Base-by-base conservation (phyloP, 208 protist genomes). In the Phytomonas francai region DNA sequence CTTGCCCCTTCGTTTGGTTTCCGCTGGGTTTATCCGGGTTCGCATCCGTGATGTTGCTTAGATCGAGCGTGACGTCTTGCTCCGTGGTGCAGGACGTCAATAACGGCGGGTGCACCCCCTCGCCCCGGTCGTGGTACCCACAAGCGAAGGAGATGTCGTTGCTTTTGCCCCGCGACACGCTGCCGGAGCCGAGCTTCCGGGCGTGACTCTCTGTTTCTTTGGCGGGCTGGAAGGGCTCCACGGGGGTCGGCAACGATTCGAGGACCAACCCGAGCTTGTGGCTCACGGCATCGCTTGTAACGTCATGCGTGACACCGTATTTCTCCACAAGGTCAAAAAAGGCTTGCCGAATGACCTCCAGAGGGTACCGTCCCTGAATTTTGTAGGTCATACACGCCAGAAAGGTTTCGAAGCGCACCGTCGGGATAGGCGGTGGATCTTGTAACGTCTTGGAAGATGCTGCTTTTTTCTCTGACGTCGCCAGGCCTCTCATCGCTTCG, bases 321-420 rank as follows among this genome's bases (percentile, higher is more conserved):
- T 68, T 67, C 28, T 78, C 77, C 12, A 81, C 72, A 61, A 91
- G 74, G 30, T 69, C 68, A 60, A 78, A 88, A 42, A 91, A 93
- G 12, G 80, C 81, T 49, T 74, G 77, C 16, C 83, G 83, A 22
- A 93, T 63, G 0, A 88, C 63, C 45, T 91, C 88, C 6, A 66
- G 67, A 16, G 84, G 77, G 71, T 89, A 93, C 25, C 73, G 73
- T n/a, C 88, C 88, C 22, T 87, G 80, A 63, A 93, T 91, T 49
- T 81, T 79, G 51, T 76, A 84, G 19, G 80, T 70, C 83, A 93
- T 88, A 65, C 88, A 83, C 11, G 84, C 79, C 28, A 91, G 67
- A 61, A 89, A 87, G 16, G 88, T 81, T 62, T 91, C 84, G 54
- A 93, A 93, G 56, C 68, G 64, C 31, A 92, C 81, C 22, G 30